A percentile compares a stretch with the other conserved stretches of the same genome.
These are phyloP conservation scores for Candida pseudocylindracea DNA, from an alignment of 1,139 yeast species.

Conservation along the genomic window DNA sequence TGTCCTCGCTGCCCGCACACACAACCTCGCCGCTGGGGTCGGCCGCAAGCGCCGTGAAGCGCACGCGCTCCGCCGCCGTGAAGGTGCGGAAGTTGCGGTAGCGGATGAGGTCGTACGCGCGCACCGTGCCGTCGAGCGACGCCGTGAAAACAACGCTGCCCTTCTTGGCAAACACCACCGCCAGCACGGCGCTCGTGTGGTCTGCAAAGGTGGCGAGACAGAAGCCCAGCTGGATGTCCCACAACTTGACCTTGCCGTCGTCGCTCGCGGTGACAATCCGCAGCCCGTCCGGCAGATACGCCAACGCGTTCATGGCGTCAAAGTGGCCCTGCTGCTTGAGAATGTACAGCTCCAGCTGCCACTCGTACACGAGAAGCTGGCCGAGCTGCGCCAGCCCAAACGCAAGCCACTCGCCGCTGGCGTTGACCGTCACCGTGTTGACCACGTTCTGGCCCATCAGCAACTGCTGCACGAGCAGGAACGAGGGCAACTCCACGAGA, in stretches of 20 bases:
- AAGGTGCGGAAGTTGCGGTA: conserved; percentile 88
- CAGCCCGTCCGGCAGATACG: conserved; percentile 91
- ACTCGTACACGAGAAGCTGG: conserved; percentile 89
- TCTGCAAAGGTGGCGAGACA: conserved; percentile 83
- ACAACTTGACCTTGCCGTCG: conserved; percentile 89
- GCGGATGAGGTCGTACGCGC: conserved; percentile 91
- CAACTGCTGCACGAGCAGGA: conserved; percentile 60
- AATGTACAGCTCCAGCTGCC: conserved; percentile 95
- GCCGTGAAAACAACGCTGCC: conserved; percentile 85
- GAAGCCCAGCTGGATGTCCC: conserved; percentile 91
- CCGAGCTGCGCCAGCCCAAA: conserved; percentile 84
- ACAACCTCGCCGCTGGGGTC: conserved; percentile 97
- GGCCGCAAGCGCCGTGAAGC: conserved; percentile 74
- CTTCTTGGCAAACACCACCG: conserved; percentile 61
- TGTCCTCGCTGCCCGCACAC: conserved; percentile 85
- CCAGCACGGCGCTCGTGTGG: conserved; percentile 78
- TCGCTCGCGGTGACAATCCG: conserved; percentile 85
- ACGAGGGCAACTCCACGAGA: conserved; percentile 60
- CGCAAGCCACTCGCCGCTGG: conserved; percentile 91
- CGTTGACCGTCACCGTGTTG: conserved; percentile 59
- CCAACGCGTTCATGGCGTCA: conserved; percentile 65
- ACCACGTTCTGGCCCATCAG: conserved; percentile 87
- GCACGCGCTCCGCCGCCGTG: conserved; percentile 76
- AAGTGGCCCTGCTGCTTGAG: conserved; percentile 95
- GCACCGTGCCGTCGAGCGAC: conserved; percentile 86